Conservation (phyloP, 2,329 filamentous ascomycete species). For the Xylariaceae sp. region DNA sequence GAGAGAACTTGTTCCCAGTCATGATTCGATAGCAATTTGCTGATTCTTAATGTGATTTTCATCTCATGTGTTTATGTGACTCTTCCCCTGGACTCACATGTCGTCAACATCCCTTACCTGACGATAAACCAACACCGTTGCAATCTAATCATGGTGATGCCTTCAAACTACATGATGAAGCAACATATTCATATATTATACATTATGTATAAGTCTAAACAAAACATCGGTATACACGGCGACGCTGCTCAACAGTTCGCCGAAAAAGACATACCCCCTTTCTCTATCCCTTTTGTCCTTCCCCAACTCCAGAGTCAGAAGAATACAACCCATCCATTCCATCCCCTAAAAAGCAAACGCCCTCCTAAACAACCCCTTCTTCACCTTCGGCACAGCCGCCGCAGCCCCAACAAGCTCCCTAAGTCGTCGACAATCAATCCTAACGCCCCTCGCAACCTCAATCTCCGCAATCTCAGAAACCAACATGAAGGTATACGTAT, state of each 20-base stretch:
- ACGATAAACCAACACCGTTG: too few species aligned
- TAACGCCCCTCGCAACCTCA: background rate
- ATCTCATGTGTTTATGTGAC: background rate
- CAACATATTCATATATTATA: background rate
- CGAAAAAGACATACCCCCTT: background rate
- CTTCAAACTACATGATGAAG: background rate
- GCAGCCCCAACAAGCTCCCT: background rate
- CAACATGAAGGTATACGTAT: background rate
- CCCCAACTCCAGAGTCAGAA: too few species aligned
- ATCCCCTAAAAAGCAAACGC: too few species aligned
- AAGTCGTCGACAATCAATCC: background rate
- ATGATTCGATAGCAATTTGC: background rate
- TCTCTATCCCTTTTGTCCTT: too few species aligned
- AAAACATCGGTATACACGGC: background rate
- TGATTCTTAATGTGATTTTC: background rate
- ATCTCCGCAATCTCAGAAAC: background rate
- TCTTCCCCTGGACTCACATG: background rate
- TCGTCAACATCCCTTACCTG: too few species aligned
- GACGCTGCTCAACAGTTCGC: background rate
- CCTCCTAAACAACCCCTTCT: too few species aligned
- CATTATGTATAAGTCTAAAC: too few species aligned
- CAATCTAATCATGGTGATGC: too few species aligned
- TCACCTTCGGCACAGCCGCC: background rate
- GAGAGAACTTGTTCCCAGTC: background rate
- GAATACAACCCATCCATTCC: background rate